These are phyloP conservation scores for Hordeum pubiflorum DNA, from an alignment of 202 grass and related monocot species.

Conservation along the genomic window DNA sequence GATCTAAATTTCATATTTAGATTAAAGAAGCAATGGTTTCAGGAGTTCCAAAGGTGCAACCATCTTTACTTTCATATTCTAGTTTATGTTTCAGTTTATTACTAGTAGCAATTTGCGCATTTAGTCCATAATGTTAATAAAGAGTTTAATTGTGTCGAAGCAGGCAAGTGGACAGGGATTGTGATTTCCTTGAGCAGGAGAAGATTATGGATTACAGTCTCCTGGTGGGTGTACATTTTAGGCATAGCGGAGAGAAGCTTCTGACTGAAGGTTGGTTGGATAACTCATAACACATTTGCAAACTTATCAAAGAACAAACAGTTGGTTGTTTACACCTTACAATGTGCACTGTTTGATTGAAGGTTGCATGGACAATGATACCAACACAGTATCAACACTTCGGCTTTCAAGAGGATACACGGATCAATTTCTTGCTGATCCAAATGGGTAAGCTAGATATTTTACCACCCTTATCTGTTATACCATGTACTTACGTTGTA, in stretches of 20 bases:
- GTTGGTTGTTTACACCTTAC: slow-evolving; percentile 30
- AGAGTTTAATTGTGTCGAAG: slow-evolving; percentile 21
- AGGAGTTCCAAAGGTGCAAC: slow-evolving; percentile 77
- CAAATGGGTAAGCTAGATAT: slow-evolving; percentile 54
- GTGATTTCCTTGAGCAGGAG: slow-evolving; percentile 94
- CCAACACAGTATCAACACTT: slow-evolving; percentile 27
- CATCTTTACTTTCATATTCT: slow-evolving; percentile 5
- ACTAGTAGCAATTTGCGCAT: neutral
- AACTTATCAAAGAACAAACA: neutral
- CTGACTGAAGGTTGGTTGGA: slow-evolving; percentile 49
- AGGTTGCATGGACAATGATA: slow-evolving; percentile 45
- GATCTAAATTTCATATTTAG: slow-evolving; percentile 98
- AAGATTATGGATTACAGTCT: slow-evolving; percentile 99
- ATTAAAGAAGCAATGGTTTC: slow-evolving; percentile 71
- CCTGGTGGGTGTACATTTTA: slow-evolving; percentile 90
- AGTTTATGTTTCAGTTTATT: neutral
- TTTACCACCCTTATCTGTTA: neutral
- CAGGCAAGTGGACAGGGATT: slow-evolving; percentile 96
- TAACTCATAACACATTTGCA: slow-evolving; percentile 4
- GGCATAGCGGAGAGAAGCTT: slow-evolving; percentile 43
- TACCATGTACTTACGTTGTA: neutral
- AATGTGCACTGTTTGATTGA: slow-evolving; percentile 25
- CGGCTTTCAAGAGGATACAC: slow-evolving; percentile 58
- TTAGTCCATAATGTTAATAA: slow-evolving; percentile 23
- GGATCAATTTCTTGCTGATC: slow-evolving; percentile 50